phyloP scores from a whole-genome alignment of 257 asterid species.

The Petunia secreta region DNA sequence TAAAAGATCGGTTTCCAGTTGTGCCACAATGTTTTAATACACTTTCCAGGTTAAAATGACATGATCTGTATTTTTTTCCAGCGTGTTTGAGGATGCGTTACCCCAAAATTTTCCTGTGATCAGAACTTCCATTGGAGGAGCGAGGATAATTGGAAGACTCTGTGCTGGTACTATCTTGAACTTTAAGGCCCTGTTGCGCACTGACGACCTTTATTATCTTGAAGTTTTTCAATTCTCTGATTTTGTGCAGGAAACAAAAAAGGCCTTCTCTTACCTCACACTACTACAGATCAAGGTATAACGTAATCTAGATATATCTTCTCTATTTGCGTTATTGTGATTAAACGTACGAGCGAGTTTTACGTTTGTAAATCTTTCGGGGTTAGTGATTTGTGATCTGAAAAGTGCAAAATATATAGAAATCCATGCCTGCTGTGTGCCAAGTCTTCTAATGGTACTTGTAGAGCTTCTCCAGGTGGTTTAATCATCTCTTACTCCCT shows the following conservation, averaged over 20 bases:
- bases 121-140: conserved; percentile 81
- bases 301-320: not conserved
- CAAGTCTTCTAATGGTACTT: no score
- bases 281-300: conserved; percentile 92
- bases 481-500: no score
- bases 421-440: no score
- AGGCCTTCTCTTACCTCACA: conserved; percentile 93
- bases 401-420: not conserved
- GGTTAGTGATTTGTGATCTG: not conserved
- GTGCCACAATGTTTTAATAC: not conserved
- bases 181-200: no score
- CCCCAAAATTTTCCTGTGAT: conserved; percentile 83
- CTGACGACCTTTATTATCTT: not conserved
- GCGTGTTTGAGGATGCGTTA: conserved; percentile 85
- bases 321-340: not conserved
- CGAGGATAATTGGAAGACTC: conserved; percentile 83
- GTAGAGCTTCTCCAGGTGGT: no score
- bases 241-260: conserved; percentile 77
- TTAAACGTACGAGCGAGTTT: not conserved
- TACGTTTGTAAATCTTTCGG: conserved; percentile 7
- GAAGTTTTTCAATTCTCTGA: not conserved
- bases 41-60: conserved; percentile 18
- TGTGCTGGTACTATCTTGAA: conserved; percentile 67
- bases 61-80: conserved; percentile 36
- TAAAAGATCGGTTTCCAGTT: no score